Evolutionary conservation across 225 moss, liverwort and hornwort species (phyloP).

Genomic region (Thuidium tamariscinum): DNA sequence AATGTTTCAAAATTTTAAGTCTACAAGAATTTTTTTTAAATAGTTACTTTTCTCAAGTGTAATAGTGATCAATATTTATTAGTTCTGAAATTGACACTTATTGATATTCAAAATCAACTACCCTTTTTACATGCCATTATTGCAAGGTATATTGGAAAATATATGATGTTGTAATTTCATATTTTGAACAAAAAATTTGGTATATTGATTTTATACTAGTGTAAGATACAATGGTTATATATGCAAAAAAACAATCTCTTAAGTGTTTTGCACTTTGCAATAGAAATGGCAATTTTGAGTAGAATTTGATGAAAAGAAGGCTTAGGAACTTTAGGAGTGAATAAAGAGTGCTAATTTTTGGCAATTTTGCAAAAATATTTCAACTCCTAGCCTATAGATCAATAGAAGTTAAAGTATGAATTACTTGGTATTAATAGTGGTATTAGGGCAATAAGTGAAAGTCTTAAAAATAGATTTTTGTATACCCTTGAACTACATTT

Average conservation of each 20-base stretch:
- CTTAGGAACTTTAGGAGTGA: too few species aligned
- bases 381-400: not conserved
- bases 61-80: not conserved
- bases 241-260: too few species aligned
- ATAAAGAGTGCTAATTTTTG: not conserved
- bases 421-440: not conserved
- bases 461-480: not conserved
- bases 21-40: too few species aligned
- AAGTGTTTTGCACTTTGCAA: too few species aligned
- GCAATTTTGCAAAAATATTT: not conserved
- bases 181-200: not conserved
- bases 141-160: rapidly evolving
- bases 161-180: not conserved
- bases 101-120: not conserved
- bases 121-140: not conserved
- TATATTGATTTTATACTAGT: not conserved
- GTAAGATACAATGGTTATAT: too few species aligned
- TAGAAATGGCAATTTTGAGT: too few species aligned
- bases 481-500: not conserved
- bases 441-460: not conserved
- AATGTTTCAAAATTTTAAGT: too few species aligned
- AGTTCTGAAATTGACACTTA: not conserved
- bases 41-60: not conserved
- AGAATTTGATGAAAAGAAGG: too few species aligned
- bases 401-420: not conserved